Evolutionary conservation across 2,329 filamentous ascomycete genomes (phyloP).

Genomic region (Fonsecaea pedrosoi): DNA sequence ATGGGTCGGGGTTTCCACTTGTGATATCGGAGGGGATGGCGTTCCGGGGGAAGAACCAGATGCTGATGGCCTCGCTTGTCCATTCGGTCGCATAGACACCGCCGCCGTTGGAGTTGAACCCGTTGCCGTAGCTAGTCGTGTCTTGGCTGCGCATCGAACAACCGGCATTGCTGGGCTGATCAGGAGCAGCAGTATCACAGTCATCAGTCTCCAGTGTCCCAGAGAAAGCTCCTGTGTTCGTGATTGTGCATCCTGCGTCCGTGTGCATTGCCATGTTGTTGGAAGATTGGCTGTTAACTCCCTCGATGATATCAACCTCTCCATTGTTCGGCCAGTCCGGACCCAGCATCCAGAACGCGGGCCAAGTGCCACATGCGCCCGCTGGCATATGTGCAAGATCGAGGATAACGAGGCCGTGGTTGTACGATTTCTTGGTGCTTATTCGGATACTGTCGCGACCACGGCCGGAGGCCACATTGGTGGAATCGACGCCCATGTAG

Average conservation of each 20-base stretch:
- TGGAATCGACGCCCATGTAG: slow-evolving; percentile 74
- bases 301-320: slow-evolving; percentile 76
- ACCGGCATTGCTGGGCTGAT: slow-evolving; percentile 59
- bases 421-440: slow-evolving; percentile 68
- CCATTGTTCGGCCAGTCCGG: slow-evolving; percentile 67
- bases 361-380: slow-evolving; percentile 77
- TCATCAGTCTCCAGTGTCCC: slow-evolving; percentile 59
- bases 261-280: slow-evolving; percentile 75
- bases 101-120: slow-evolving; percentile 73
- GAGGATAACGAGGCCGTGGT: slow-evolving; percentile 71
- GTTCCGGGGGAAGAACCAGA: slow-evolving; percentile 81
- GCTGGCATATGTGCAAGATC: slow-evolving; percentile 77
- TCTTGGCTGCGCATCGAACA: slow-evolving; percentile 64
- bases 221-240: slow-evolving; percentile 53
- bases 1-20: slow-evolving; percentile 67
- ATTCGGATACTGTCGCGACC: slow-evolving; percentile 76
- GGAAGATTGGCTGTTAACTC: slow-evolving; percentile 67
- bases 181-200: slow-evolving; percentile 61
- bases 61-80: slow-evolving; percentile 72
- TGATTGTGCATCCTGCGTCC: slow-evolving; percentile 63
- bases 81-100: slow-evolving; percentile 80
- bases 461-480: slow-evolving; percentile 59
- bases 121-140: slow-evolving; percentile 66
- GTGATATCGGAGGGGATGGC: slow-evolving; percentile 69
- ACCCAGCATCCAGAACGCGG: slow-evolving; percentile 65